Evolutionary conservation across 208 protist genomes (phyloP).

Genomic region (Leishmania guyanensis): DNA sequence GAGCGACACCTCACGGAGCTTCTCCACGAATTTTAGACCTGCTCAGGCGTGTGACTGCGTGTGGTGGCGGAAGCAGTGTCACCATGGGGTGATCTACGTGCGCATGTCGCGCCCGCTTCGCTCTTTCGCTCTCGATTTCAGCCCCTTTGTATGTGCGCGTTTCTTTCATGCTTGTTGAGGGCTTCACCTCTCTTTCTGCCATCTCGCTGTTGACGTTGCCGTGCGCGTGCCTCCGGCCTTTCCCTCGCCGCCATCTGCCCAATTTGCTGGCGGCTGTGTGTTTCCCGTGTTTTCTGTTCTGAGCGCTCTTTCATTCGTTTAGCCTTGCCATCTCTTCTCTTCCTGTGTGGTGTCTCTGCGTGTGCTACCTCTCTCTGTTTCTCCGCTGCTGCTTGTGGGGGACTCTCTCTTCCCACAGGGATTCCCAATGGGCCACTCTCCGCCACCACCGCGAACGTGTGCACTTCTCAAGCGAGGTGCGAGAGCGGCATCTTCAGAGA

Average conservation of each 20-base stretch:
- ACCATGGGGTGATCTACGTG: neutral
- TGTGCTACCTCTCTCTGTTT: neutral
- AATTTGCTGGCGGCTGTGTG: neutral
- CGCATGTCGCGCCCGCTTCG: neutral
- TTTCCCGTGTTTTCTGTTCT: neutral
- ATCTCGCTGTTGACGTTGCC: neutral
- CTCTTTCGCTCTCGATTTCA: neutral
- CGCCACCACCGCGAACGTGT: neutral
- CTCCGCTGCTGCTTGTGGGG: neutral
- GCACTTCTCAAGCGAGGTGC: neutral
- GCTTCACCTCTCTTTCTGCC: neutral
- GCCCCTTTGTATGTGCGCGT: neutral
- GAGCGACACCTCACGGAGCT: constrained; percentile 17
- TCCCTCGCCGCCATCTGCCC: neutral
- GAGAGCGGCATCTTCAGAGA: neutral
- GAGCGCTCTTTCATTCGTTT: neutral
- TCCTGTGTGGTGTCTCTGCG: neutral
- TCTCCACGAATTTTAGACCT: constrained; percentile 1
- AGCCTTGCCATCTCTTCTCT: neutral
- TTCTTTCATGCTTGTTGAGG: neutral
- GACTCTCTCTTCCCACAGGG: neutral
- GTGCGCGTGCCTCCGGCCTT: neutral
- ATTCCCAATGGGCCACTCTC: no score
- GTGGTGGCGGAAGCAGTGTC: neutral
- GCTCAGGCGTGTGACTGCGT: neutral